Percentiles rank a stretch among this genome's conserved stretches.
These are phyloP conservation scores for Inosperma sp. DNA, from an alignment of 768 basidiomycete species.

Conservation along the genomic window DNA sequence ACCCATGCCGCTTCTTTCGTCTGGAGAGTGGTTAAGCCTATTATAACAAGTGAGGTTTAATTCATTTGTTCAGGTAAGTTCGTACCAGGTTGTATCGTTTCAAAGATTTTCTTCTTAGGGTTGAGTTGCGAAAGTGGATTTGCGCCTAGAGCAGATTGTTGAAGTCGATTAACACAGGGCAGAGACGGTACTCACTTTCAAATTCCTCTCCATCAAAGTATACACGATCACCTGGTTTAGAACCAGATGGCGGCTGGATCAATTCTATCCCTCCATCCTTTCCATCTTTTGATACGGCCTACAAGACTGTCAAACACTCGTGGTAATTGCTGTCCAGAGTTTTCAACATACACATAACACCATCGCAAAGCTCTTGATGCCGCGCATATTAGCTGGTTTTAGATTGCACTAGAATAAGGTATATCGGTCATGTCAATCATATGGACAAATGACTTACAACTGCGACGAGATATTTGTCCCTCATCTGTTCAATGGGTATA, in stretches of 20 bases:
- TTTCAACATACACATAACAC: slow-evolving; percentile 66
- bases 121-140: slow-evolving; percentile 81
- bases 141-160: slow-evolving; percentile 36
- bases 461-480: slow-evolving; percentile 73
- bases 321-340: not conserved
- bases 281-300: slow-evolving; percentile 90
- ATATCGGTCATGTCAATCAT: not conserved
- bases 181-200: slow-evolving; percentile 50
- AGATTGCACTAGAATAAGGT: slow-evolving; percentile 69
- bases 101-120: slow-evolving; percentile 99
- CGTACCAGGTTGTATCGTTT: slow-evolving; percentile 87
- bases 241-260: slow-evolving; percentile 78
- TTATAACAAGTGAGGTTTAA: slow-evolving; percentile 2
- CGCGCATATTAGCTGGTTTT: slow-evolving; percentile 95
- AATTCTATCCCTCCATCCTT: slow-evolving; percentile 90
- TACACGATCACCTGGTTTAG: slow-evolving; percentile 87
- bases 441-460: slow-evolving; percentile 48
- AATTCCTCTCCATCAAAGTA: slow-evolving; percentile 92
- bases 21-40: slow-evolving; percentile 87
- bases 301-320: no score
- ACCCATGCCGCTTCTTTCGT: slow-evolving; percentile 90
- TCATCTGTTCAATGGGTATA: slow-evolving; percentile 93
- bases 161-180: not conserved
- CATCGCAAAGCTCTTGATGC: slow-evolving; percentile 98
- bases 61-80: not conserved